phyloP scores from a whole-genome alignment of 768 basidiomycete genomes.

The Xanthoconium purpureum region DNA sequence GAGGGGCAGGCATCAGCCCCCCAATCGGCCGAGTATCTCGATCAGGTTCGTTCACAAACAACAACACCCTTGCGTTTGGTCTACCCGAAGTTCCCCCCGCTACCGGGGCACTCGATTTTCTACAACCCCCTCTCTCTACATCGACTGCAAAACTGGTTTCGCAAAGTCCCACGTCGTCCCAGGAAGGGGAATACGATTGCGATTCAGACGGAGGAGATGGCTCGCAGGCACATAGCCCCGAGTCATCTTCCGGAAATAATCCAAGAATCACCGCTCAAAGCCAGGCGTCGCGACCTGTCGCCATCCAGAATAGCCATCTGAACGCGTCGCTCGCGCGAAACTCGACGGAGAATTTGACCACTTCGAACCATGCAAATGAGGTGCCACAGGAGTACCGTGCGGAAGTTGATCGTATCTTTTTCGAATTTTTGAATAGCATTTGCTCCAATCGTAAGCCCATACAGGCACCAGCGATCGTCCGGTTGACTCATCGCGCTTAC shows the following conservation, averaged over 20 bases:
- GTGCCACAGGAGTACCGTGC: constrained; percentile 76
- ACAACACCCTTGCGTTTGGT: constrained; percentile 40
- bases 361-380: constrained; percentile 48
- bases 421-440: constrained; percentile 80
- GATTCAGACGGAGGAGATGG: constrained; percentile 41
- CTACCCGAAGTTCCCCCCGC: constrained; percentile 28
- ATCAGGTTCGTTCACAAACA: constrained; percentile 53
- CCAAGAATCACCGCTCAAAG: constrained; percentile 22
- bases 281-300: constrained; percentile 17
- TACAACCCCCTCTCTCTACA: constrained; percentile 19
- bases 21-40: constrained; percentile 54
- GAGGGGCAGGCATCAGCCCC: constrained; percentile 29
- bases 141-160: constrained; percentile 8
- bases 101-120: constrained; percentile 31
- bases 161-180: constrained; percentile 36
- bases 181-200: constrained; percentile 51
- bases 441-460: constrained; percentile 83
- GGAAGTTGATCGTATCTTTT: constrained; percentile 88
- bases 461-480: constrained; percentile 5
- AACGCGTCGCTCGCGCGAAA: constrained; percentile 13
- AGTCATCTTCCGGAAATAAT: constrained; percentile 28
- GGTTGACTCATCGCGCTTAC: constrained; percentile 20
- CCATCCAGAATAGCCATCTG: constrained; percentile 16
- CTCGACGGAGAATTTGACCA: constrained; percentile 27
- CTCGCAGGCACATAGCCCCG: constrained; percentile 31